Conservation (phyloP, 2,329 filamentous ascomycete species). For the Magnaporthiopsis incrustans region DNA sequence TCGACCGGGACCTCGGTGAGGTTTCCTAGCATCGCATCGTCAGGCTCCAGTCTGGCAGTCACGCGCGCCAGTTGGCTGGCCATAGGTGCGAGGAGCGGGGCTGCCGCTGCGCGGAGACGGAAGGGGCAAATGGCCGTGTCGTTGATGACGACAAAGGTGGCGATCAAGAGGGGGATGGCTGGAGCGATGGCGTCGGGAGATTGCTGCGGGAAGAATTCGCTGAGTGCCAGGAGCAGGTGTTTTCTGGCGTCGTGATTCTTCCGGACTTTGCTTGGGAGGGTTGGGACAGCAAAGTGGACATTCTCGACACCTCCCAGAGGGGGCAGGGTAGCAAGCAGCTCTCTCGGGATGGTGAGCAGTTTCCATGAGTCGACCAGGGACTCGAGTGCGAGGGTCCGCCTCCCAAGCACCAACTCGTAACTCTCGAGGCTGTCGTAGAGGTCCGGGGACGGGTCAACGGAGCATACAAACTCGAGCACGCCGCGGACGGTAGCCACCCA, state of each 20-base stretch:
- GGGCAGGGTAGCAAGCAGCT: background rate
- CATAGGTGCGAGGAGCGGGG: slow-evolving; percentile 3
- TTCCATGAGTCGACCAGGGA: slow-evolving; percentile 35
- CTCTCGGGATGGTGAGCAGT: slow-evolving; percentile 25
- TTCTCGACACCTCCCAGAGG: slow-evolving; percentile 8
- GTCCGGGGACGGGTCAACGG: slow-evolving; percentile 16
- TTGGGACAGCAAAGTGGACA: slow-evolving; percentile 18
- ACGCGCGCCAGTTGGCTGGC: background rate
- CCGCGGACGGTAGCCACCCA: slow-evolving; percentile 27
- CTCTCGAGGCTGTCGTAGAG: slow-evolving; percentile 17
- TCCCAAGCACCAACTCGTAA: slow-evolving; percentile 21
- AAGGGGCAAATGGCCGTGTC: slow-evolving; percentile 19
- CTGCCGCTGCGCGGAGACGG: background rate
- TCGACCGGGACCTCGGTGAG: background rate
- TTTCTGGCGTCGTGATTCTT: no score
- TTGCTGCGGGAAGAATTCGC: slow-evolving; percentile 27
- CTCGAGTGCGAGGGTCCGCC: slow-evolving; percentile 23
- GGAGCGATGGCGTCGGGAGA: slow-evolving; percentile 15
- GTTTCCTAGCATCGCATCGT: background rate
- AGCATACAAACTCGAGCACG: slow-evolving; percentile 24
- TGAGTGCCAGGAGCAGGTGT: slow-evolving; percentile 18
- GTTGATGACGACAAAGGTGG: slow-evolving; percentile 29
- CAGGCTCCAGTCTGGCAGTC: background rate
- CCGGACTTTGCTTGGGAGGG: background rate
- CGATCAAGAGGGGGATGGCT: slow-evolving; percentile 27